A percentile compares a stretch with the other conserved stretches of the same genome.
Evolutionary conservation across 768 basidiomycete species (phyloP).

Genomic region (Kwoniella newhampshirensis): DNA sequence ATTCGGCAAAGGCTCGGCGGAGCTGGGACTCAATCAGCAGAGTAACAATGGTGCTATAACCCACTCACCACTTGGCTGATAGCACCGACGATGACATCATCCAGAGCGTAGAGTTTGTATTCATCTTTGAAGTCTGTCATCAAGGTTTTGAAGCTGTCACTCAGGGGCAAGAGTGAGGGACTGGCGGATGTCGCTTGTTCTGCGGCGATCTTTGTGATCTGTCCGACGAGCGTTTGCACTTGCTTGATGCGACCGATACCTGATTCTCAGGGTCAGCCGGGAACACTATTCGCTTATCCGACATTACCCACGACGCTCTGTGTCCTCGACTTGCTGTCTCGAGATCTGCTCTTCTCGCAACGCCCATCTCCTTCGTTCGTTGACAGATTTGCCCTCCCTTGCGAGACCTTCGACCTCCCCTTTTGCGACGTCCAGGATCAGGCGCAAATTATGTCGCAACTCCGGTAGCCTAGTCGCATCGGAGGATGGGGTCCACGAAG

Average conservation of each 20-base stretch:
- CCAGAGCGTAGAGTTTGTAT: slow-evolving; percentile 73
- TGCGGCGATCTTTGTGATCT: slow-evolving; percentile 64
- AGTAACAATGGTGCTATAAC: background rate
- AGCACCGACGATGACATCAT: slow-evolving; percentile 90
- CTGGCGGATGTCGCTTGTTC: slow-evolving; percentile 67
- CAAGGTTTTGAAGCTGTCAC: slow-evolving; percentile 70
- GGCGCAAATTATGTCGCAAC: slow-evolving; percentile 89
- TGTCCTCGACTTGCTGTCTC: slow-evolving; percentile 67
- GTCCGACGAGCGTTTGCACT: slow-evolving; percentile 71
- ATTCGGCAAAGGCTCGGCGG: slow-evolving; percentile 68
- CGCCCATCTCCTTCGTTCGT: slow-evolving; percentile 74
- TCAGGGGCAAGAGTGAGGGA: slow-evolving; percentile 70
- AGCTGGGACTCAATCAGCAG: slow-evolving; percentile 56
- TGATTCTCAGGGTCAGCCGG: slow-evolving; percentile 48
- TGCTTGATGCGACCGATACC: slow-evolving; percentile 76
- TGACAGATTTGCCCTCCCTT: slow-evolving; percentile 78
- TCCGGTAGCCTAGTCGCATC: slow-evolving; percentile 90
- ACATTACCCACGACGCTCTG: slow-evolving; percentile 64
- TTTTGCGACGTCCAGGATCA: slow-evolving; percentile 79
- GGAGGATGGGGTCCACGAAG: slow-evolving; percentile 74
- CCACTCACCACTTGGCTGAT: slow-evolving; percentile 70
- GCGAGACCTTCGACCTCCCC: slow-evolving; percentile 84
- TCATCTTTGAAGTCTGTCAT: slow-evolving; percentile 68
- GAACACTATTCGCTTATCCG: background rate
- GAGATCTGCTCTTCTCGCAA: slow-evolving; percentile 69